These are phyloP conservation scores for Pythium rishiriense DNA, from an alignment of 352 stramenopile species.

Conservation along the genomic window DNA sequence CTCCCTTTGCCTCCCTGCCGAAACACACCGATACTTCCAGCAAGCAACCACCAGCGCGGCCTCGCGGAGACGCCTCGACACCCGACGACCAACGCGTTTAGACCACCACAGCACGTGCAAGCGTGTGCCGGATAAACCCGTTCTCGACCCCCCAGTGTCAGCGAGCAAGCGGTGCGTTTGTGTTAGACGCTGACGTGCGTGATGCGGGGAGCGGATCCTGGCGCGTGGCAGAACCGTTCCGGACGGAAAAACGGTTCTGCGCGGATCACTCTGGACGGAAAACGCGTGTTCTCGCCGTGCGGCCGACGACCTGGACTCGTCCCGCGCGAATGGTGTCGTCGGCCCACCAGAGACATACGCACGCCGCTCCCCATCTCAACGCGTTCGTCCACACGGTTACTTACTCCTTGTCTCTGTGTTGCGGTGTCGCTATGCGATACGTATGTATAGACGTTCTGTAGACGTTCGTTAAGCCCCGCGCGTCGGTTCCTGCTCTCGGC, in stretches of 20 bases:
- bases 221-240: background rate
- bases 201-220: background rate
- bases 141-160: background rate
- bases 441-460: background rate
- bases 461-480: background rate
- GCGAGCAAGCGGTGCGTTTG: background rate
- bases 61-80: background rate
- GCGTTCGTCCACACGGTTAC: constrained; percentile 1
- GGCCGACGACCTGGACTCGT: background rate
- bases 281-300: too few species aligned
- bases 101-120: background rate
- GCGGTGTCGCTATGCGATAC: constrained; percentile 11
- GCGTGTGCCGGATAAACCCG: background rate
- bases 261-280: background rate
- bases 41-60: background rate
- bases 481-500: background rate
- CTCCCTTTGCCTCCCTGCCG: too few species aligned
- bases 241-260: background rate
- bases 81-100: background rate
- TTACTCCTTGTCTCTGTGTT: background rate
- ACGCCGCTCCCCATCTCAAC: constrained; percentile 7
- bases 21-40: background rate
- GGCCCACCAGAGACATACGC: background rate
- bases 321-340: background rate
- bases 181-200: background rate